Base-by-base conservation (phyloP, 495 filamentous ascomycete genomes). In the Hypoxylon perforatum region DNA sequence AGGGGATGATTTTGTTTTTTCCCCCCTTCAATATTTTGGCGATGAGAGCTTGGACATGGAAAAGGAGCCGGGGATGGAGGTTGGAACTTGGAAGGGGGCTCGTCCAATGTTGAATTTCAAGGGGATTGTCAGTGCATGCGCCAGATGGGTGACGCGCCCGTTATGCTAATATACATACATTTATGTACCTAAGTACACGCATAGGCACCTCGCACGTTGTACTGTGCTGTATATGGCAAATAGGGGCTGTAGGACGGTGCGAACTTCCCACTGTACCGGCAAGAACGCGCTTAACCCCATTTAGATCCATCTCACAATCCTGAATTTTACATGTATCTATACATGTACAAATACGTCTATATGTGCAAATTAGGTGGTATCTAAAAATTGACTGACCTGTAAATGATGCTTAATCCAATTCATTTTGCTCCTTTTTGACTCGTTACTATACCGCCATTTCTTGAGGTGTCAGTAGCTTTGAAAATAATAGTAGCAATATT, bases 1-100 rank as follows among this genome's bases (percentile, higher is more conserved):
- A 69, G 60, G 50, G 63, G 61, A 64, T 57, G 66, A 57, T 64
- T 69, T 69, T 64, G 66, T 61, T 64, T 68, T 59, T 38, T 7
- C 48, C 50, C 57, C 60, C 66, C 56, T 69, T 63, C 65, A 50
- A 51, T 69, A 55, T 50, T 28, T 61, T 56, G 60, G 49, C 36
- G 56, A 64, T 48, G 58, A n/a, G 46, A 64, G 61, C 38, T 64
- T 36, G 61, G 45, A 45, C 14, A 17, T 38, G 35, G 39, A n/a
- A 42, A 42, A 15, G 25, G 25, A 28, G 25, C 25, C 25, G 25
- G 25, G 25, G 25, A 28, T 50, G 49, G 49, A 63, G 65, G 59
- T 63, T 63, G 59, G 58, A 67, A 62, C 35, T 67, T 51, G 57
- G 60, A 63, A 60, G 65, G 61, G 61, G 61, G 59, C 60, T 64